Evolutionary conservation across 2,329 filamentous ascomycete genomes (phyloP).

Genomic region (Ceratocystis destructans): DNA sequence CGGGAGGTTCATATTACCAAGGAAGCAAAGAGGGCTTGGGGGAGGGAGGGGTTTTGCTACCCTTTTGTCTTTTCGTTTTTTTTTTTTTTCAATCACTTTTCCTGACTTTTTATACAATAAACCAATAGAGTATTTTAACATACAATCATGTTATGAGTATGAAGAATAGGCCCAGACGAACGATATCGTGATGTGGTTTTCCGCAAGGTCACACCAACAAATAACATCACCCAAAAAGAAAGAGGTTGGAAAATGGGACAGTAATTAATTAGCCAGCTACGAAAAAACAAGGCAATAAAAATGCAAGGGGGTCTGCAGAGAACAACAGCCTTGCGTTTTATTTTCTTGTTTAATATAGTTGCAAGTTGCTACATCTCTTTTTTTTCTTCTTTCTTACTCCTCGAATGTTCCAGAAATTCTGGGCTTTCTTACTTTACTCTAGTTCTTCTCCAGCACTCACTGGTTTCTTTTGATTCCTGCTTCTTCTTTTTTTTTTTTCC

Average conservation of each 20-base stretch:
- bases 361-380: background rate
- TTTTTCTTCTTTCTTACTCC: background rate
- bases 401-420: background rate
- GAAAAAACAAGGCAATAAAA: background rate
- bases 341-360: background rate
- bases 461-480: background rate
- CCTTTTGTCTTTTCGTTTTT: background rate
- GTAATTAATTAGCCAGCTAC: background rate
- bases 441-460: background rate
- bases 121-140: background rate
- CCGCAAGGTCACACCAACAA: background rate
- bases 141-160: background rate
- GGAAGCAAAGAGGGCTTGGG: background rate
- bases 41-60: no score
- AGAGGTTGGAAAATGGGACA: background rate
- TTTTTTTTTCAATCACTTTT: background rate
- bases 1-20: background rate
- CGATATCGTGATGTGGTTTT: background rate
- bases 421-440: background rate
- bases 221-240: background rate
- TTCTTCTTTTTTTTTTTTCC: background rate
- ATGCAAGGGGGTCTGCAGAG: slow-evolving; percentile 5
- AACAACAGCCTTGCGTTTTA: slow-evolving; percentile 7
- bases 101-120: background rate
- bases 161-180: background rate